These are phyloP conservation scores for Saccharomycopsis capsularis DNA, from an alignment of 805 yeast species.

Conservation along the genomic window DNA sequence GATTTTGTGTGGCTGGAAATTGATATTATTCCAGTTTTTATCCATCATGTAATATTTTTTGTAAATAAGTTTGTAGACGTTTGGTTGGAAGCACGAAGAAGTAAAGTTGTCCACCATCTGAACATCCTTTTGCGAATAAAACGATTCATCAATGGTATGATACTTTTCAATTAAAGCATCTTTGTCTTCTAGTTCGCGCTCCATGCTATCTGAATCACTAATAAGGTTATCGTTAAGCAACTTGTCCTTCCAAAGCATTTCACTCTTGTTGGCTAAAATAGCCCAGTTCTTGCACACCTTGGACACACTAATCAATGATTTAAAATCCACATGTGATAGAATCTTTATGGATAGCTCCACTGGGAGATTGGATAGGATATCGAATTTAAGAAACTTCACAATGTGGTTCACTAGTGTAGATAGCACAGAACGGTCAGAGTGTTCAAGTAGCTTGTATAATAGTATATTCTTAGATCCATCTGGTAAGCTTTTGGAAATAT, in stretches of 20 bases:
- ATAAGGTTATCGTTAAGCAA: slow-evolving; percentile 56
- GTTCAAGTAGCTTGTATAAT: slow-evolving; percentile 51
- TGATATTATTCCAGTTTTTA: slow-evolving; percentile 75
- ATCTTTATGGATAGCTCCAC: slow-evolving; percentile 64
- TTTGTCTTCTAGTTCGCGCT: slow-evolving; percentile 22
- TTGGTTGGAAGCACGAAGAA: slow-evolving; percentile 25
- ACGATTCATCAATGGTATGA: slow-evolving; percentile 19
- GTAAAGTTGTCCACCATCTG: slow-evolving; percentile 15
- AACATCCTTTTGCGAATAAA: slow-evolving; percentile 5
- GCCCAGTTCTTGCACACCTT: slow-evolving; percentile 69
- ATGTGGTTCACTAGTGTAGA: slow-evolving; percentile 51
- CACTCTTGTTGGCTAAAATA: slow-evolving; percentile 49
- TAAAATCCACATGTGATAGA: slow-evolving; percentile 54
- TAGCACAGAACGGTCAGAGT: slow-evolving; percentile 52
- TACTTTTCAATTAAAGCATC: slow-evolving; percentile 15
- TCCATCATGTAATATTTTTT: slow-evolving; percentile 51
- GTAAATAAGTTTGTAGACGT: slow-evolving; percentile 48
- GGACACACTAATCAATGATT: slow-evolving; percentile 53
- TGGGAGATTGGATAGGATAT: slow-evolving; percentile 65
- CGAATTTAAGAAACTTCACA: slow-evolving; percentile 57
- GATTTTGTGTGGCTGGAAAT: slow-evolving; percentile 57
- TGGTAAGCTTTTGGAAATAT: slow-evolving; percentile 10
- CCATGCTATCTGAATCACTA: slow-evolving; percentile 29
- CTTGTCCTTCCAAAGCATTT: slow-evolving; percentile 63
- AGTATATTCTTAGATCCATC: slow-evolving; percentile 22